Conservation (phyloP, 1,284 basidiomycete genomes). For the Rugiboletus extremiorientalis region DNA sequence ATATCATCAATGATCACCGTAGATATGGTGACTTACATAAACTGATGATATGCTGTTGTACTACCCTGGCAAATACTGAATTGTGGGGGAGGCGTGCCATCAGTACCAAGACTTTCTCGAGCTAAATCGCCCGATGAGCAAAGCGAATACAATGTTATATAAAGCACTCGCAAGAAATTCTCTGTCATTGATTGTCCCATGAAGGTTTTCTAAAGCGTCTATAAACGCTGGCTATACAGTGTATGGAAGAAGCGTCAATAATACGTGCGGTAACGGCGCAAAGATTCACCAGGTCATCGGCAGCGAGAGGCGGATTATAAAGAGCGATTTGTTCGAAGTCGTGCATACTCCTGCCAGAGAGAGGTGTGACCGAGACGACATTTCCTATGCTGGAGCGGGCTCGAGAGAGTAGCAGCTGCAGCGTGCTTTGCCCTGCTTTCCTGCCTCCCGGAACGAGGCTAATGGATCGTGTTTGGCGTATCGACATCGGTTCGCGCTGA, state of each 20-base stretch:
- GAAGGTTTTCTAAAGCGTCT: constrained; percentile 49
- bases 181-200: constrained; percentile 56
- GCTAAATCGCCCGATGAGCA: constrained; percentile 34
- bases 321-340: constrained; percentile 24
- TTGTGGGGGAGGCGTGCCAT: constrained; percentile 50
- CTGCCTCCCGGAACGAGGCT: background rate
- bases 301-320: constrained; percentile 22
- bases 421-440: background rate
- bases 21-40: constrained; percentile 42
- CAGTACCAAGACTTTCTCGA: constrained; percentile 53
- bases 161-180: constrained; percentile 46
- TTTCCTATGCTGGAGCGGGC: constrained; percentile 4
- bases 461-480: constrained; percentile 4
- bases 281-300: constrained; percentile 21
- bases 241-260: background rate
- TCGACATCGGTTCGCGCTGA: background rate
- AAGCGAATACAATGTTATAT: background rate
- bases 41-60: constrained; percentile 49
- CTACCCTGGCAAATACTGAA: constrained; percentile 34
- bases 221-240: constrained; percentile 43
- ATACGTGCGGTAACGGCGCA: background rate
- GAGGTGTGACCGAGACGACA: background rate
- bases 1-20: background rate
- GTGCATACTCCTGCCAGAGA: constrained; percentile 4
- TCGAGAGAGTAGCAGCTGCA: constrained; percentile 19